Conservation (phyloP, 192 early-diverging fungal genomes). For the Coemansia sp. region DNA sequence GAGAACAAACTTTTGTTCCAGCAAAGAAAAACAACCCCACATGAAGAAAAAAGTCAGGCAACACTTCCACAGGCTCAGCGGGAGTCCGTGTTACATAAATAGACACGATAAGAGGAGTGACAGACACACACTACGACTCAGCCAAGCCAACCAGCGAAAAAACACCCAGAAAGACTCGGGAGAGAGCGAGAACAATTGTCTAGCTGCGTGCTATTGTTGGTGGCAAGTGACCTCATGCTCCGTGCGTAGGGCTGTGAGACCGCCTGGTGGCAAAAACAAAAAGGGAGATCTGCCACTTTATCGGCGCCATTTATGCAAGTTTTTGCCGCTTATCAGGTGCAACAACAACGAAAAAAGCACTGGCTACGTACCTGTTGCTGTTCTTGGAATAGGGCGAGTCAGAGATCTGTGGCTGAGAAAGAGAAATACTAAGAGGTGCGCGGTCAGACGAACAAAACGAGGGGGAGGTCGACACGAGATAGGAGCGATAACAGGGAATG, state of each 20-base stretch:
- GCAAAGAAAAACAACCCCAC: no score
- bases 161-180: not conserved
- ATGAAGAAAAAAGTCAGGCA: not conserved
- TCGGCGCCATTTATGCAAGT: not conserved
- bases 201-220: not conserved
- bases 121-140: not conserved
- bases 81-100: not conserved
- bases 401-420: not conserved
- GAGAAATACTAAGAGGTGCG: not conserved
- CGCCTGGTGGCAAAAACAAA: not conserved
- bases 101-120: not conserved
- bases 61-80: not conserved
- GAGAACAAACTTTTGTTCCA: not conserved
- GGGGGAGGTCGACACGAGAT: not conserved
- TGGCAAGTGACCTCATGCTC: not conserved
- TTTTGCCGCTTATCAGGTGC: not conserved
- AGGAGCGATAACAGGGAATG: not conserved
- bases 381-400: not conserved
- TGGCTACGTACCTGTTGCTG: constrained; percentile 2
- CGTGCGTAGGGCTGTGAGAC: not conserved
- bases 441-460: not conserved
- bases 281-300: not conserved
- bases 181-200: not conserved
- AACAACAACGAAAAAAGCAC: not conserved
- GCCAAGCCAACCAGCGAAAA: not conserved